Conservation (phyloP, 192 early-diverging fungal species). For the Geranomyces variabilis region DNA sequence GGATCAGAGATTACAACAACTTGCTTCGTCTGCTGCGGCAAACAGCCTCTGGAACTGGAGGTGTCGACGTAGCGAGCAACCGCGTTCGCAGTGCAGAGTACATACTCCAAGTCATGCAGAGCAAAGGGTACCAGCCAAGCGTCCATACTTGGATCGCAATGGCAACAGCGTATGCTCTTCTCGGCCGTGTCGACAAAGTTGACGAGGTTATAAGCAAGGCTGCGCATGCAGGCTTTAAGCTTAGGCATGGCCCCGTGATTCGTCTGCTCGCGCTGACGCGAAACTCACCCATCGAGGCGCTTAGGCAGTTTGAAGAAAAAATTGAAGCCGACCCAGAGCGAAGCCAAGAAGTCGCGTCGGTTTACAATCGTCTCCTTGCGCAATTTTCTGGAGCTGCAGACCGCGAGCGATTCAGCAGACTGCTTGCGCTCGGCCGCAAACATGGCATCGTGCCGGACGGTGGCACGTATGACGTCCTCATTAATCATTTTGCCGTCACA, state of each 20-base stretch:
- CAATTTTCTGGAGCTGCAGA: not conserved
- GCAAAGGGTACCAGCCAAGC: conserved; percentile 19
- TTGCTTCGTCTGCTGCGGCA: too few species aligned
- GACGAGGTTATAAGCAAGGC: not conserved
- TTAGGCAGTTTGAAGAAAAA: not conserved
- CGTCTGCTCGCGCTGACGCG: not conserved
- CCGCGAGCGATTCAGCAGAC: not conserved
- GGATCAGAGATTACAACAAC: too few species aligned
- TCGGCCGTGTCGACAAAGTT: conserved; percentile 11
- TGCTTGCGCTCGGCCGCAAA: not conserved
- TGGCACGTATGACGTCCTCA: conserved; percentile 21
- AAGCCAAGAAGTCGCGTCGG: not conserved
- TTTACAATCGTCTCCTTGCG: not conserved
- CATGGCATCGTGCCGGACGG: conserved; percentile 22
- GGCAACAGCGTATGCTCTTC: conserved; percentile 17
- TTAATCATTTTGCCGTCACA: conserved; percentile 5
- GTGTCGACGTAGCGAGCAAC: not conserved
- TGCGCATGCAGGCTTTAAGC: not conserved
- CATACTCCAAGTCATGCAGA: conserved; percentile 8
- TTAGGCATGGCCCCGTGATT: not conserved
- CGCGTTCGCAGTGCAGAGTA: not conserved
- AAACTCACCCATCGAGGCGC: not conserved
- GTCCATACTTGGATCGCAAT: conserved; percentile 11
- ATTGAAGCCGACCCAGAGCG: not conserved
- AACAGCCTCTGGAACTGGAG: too few species aligned